Percentiles rank a stretch among this genome's conserved stretches.
phyloP scores from a whole-genome alignment of 192 early-diverging fungal genomes.

The Entrophospora sp. region DNA sequence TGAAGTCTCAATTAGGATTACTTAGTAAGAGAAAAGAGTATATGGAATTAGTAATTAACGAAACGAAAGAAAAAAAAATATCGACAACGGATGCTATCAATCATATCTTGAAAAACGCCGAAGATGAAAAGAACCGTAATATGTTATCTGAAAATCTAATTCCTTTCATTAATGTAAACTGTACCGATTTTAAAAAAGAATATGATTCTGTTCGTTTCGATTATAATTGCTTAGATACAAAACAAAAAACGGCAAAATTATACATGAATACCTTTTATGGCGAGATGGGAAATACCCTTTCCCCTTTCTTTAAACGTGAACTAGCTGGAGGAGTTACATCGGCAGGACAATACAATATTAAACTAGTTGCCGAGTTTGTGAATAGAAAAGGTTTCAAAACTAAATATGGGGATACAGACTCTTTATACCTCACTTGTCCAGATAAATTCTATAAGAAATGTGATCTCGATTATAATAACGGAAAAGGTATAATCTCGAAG shows the following conservation, averaged over 20 bases:
- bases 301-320: not conserved
- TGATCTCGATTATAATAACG: not conserved
- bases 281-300: not conserved
- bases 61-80: not conserved
- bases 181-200: not conserved
- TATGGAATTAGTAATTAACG: not conserved
- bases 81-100: not conserved
- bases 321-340: not conserved
- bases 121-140: not conserved
- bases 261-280: slow-evolving; percentile 13
- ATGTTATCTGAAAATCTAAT: not conserved
- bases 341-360: not conserved
- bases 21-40: not conserved
- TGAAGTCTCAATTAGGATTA: not conserved
- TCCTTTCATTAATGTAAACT: not conserved
- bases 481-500: not conserved
- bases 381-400: not conserved
- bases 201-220: not conserved
- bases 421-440: slow-evolving; percentile 7
- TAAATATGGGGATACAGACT: not conserved
- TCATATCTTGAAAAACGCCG: not conserved
- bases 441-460: slow-evolving; percentile 3
- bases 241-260: not conserved
- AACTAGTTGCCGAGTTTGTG: not conserved
- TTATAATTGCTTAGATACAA: not conserved